Conservation (phyloP, 805 yeast species). For the Yamadazyma insecticola region DNA sequence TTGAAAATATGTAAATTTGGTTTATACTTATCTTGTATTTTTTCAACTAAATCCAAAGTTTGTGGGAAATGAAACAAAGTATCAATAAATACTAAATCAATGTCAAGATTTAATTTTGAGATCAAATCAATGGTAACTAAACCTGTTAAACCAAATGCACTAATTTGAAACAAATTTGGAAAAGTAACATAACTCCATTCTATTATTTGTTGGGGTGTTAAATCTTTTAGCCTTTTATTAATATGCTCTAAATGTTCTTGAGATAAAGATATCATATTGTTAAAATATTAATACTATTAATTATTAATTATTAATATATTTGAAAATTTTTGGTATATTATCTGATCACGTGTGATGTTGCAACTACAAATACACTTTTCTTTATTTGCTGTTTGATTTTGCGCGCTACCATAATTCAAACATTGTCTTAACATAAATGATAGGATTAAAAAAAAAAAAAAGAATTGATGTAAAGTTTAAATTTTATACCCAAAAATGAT, state of each 20-base stretch:
- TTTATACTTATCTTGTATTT: slow-evolving; percentile 50
- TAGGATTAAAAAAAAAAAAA: too few species aligned
- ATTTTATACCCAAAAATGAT: too few species aligned
- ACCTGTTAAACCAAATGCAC: slow-evolving; percentile 94
- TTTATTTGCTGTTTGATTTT: too few species aligned
- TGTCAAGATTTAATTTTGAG: slow-evolving; percentile 34
- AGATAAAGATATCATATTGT: background rate
- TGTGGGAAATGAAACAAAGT: slow-evolving; percentile 95
- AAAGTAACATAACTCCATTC: slow-evolving; percentile 82
- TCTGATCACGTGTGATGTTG: background rate
- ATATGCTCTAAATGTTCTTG: slow-evolving; percentile 10
- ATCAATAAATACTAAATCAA: slow-evolving; percentile 82
- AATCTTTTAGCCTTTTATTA: slow-evolving; percentile 7
- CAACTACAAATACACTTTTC: slow-evolving; percentile 1
- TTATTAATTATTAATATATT: background rate
- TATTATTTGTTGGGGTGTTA: slow-evolving; percentile 65
- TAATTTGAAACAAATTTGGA: slow-evolving; percentile 81
- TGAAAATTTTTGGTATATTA: background rate
- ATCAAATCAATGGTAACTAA: slow-evolving; percentile 83
- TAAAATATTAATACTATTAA: too few species aligned
- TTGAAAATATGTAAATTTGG: slow-evolving; percentile 60
- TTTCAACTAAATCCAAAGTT: slow-evolving; percentile 68
- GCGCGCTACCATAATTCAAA: too few species aligned
- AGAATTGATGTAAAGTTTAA: too few species aligned
- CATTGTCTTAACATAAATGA: too few species aligned